Percentiles rank a stretch among this genome's conserved stretches.
Conservation (phyloP, 345 rosid genomes). For the Barbarea vulgaris region DNA sequence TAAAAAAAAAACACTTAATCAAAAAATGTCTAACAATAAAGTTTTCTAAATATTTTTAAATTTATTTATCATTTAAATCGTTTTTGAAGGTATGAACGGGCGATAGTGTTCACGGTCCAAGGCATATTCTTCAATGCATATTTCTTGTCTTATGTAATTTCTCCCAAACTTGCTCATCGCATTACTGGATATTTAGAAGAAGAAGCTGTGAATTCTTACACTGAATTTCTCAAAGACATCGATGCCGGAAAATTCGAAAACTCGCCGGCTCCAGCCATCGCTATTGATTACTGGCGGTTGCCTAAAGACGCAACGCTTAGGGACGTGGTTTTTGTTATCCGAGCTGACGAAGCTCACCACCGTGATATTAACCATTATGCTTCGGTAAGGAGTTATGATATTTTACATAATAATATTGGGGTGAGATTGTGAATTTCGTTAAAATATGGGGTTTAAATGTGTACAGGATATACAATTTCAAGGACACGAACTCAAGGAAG, state of each 20-base stretch:
- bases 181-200: constrained; percentile 65
- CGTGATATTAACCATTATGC: constrained; percentile 69
- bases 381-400: constrained; percentile 44
- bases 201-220: constrained; percentile 62
- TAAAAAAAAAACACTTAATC: no score
- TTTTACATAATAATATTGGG: neutral
- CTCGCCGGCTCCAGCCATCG: constrained; percentile 61
- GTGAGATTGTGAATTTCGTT: neutral
- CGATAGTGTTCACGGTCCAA: constrained; percentile 58
- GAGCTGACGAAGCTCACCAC: constrained; percentile 74
- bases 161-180: constrained; percentile 67
- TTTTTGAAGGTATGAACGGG: constrained; percentile 48
- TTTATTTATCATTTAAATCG: neutral
- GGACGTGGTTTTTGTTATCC: constrained; percentile 59
- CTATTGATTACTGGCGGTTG: constrained; percentile 67
- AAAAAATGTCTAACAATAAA: no score
- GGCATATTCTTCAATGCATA: constrained; percentile 65
- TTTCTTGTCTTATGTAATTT: constrained; percentile 50
- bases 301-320: constrained; percentile 57
- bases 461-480: constrained; percentile 62
- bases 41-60: no score
- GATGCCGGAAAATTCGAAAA: constrained; percentile 59
- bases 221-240: constrained; percentile 59
- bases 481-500: constrained; percentile 55
- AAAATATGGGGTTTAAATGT: neutral